A percentile compares a stretch with the other conserved stretches of the same genome.
These are phyloP conservation scores for Pisolithus tinctorius DNA, from an alignment of 768 basidiomycete genomes.

Conservation along the genomic window DNA sequence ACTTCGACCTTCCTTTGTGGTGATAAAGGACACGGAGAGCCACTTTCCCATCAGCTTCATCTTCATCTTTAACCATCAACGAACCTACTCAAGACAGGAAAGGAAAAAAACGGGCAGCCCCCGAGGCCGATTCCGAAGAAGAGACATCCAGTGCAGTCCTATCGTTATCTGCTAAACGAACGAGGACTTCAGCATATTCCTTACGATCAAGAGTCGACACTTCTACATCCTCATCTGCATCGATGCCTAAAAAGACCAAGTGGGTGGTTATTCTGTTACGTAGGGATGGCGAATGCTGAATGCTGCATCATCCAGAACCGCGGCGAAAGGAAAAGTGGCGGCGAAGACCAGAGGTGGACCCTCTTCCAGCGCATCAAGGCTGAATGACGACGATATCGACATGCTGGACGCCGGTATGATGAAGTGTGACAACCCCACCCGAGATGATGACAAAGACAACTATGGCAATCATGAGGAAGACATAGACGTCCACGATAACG, in stretches of 20 bases:
- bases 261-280: conserved; percentile 20
- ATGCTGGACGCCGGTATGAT: conserved; percentile 62
- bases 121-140: conserved; percentile 63
- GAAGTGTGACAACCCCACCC: conserved; percentile 37
- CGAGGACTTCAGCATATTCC: conserved; percentile 55
- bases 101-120: conserved; percentile 89
- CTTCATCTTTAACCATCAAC: conserved; percentile 57
- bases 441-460: conserved; percentile 41
- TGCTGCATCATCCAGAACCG: conserved; percentile 30
- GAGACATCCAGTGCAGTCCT: conserved; percentile 42
- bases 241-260: conserved; percentile 78
- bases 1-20: conserved; percentile 25
- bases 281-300: conserved; percentile 5
- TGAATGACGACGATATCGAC: conserved; percentile 67
- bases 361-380: conserved; percentile 55
- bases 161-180: conserved; percentile 54
- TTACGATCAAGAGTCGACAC: conserved; percentile 52
- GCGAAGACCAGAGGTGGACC: conserved; percentile 52
- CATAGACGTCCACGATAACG: conserved; percentile 44
- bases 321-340: conserved; percentile 54
- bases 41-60: conserved; percentile 35
- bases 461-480: conserved; percentile 36
- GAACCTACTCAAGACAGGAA: conserved; percentile 71
- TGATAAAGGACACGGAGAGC: conserved; percentile 52
- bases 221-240: conserved; percentile 34